Base-by-base conservation (phyloP, 495 filamentous ascomycete species). In the Podospora appendiculata region DNA sequence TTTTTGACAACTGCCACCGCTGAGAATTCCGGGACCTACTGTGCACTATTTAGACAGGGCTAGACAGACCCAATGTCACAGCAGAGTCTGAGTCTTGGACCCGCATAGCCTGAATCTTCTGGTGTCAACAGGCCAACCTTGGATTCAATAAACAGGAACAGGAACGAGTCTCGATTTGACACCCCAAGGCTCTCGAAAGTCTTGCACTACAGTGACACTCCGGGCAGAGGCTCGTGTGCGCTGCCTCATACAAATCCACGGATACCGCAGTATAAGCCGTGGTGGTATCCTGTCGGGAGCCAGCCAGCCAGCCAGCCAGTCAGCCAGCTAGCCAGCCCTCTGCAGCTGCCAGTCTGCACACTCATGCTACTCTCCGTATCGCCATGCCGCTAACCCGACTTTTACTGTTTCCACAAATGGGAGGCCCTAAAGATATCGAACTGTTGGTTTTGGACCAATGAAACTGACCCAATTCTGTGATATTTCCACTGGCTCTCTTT, bases 1-100 rank as follows among this genome's bases (percentile, higher is more conserved):
- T 47, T 51, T 25, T 47, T 57, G 47, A 49, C 56, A 57, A 48
- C 32, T 52, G 58, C 48, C 56, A 55, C 25, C 33, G 47, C 50
- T 48, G 45, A 32, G 52, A 17, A 19, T 51, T 47, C 57, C 50
- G 54, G 56, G 45, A 53, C 54, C 48, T 58, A 42, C 43, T 53
- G 50, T 41, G 48, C 19, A 14, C 41, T 51, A 45, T 53, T 33
- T 50, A 36, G 47, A 42, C 38, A 59, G 54, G 56, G 47, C 51
- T 41, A 52, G 48, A 56, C 46, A 50, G 16, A 36, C 34, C 44
- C 36, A 40, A 3, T 45, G 32, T 16, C 45, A 52, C 43, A 53
- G 50, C 58, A 53, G 25, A 48, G 58, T 45, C 25, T 2, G 25
- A 25, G 25, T 38, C 25, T 56, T 38, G 56, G 45, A 56, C 58